A percentile compares a stretch with the other conserved stretches of the same genome.
Conservation (phyloP, 208 protist species). For the Trypanosoma avium region DNA sequence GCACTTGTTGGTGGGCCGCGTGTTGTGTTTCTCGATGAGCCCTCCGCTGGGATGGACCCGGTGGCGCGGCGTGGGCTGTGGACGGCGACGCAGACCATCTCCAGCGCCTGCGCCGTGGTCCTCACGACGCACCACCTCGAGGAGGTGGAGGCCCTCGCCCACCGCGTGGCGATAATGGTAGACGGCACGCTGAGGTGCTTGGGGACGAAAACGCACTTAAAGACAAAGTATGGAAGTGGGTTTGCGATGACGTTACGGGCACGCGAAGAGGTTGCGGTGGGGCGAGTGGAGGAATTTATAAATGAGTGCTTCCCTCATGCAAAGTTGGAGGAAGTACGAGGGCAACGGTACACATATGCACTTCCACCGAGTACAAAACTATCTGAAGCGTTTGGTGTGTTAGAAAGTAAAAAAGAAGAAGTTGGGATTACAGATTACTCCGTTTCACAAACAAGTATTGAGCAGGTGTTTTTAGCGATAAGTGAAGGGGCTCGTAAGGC, state of each 20-base stretch:
- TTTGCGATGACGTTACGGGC: conserved; percentile 62
- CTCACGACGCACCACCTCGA: conserved; percentile 94
- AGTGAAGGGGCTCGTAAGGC: conserved; percentile 61
- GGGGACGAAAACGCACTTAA: conserved; percentile 84
- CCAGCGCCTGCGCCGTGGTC: conserved; percentile 68
- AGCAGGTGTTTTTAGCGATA: conserved; percentile 88
- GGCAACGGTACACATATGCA: conserved; percentile 41
- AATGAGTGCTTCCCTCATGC: conserved; percentile 27
- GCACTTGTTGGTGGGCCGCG: conserved; percentile 79
- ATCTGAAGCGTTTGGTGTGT: conserved; percentile 39
- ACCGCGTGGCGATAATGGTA: conserved; percentile 88
- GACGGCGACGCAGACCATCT: conserved; percentile 64
- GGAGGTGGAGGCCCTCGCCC: conserved; percentile 87
- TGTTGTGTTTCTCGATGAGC: conserved; percentile 86
- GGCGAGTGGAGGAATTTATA: conserved; percentile 39
- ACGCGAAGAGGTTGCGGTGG: conserved; percentile 9
- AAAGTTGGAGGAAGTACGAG: conserved; percentile 39
- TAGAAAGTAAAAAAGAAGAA: conserved; percentile 39
- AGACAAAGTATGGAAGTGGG: conserved; percentile 72
- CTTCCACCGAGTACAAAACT: conserved; percentile 35
- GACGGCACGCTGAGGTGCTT: conserved; percentile 86
- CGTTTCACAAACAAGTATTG: conserved; percentile 77
- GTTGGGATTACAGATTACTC: conserved; percentile 73
- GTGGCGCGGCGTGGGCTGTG: conserved; percentile 76
- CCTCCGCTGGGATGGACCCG: conserved; percentile 89